Evolutionary conservation across 345 rosid genomes (phyloP).

Genomic region (Heritiera littoralis): DNA sequence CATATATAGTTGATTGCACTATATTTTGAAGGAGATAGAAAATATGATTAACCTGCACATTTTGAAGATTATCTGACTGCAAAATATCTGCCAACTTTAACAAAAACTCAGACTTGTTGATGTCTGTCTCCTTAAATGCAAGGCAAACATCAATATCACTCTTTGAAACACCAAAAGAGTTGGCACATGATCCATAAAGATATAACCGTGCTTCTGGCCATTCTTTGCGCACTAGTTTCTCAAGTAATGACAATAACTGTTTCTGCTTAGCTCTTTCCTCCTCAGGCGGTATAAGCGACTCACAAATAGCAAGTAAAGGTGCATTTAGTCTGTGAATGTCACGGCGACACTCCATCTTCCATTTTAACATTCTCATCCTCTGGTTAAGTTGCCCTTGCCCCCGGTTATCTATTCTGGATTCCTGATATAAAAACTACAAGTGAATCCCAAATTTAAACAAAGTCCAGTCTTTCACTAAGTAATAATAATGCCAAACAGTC

Average conservation of each 20-base stretch:
- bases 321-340: slow-evolving; percentile 63
- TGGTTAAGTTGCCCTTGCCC: slow-evolving; percentile 69
- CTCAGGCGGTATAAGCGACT: slow-evolving; percentile 73
- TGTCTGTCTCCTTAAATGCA: slow-evolving; percentile 54
- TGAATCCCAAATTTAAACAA: slow-evolving; percentile 18
- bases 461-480: not conserved
- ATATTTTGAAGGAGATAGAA: slow-evolving; percentile 18
- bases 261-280: slow-evolving; percentile 86
- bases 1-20: slow-evolving; percentile 17
- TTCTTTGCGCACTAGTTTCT: slow-evolving; percentile 70
- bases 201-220: slow-evolving; percentile 88
- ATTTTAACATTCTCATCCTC: slow-evolving; percentile 60
- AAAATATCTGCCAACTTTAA: slow-evolving; percentile 82
- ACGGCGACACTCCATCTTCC: slow-evolving; percentile 51
- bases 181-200: slow-evolving; percentile 96
- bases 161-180: slow-evolving; percentile 85
- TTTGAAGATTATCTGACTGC: slow-evolving; percentile 77
- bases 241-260: slow-evolving; percentile 62
- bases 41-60: slow-evolving; percentile 74
- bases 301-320: slow-evolving; percentile 63
- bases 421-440: slow-evolving; percentile 49
- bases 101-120: slow-evolving; percentile 72
- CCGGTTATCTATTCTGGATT: slow-evolving; percentile 72
- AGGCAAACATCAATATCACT: slow-evolving; percentile 97
- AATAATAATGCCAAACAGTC: not conserved